Base-by-base conservation (phyloP, 148 eudicot genomes). In the Silene uniflora region DNA sequence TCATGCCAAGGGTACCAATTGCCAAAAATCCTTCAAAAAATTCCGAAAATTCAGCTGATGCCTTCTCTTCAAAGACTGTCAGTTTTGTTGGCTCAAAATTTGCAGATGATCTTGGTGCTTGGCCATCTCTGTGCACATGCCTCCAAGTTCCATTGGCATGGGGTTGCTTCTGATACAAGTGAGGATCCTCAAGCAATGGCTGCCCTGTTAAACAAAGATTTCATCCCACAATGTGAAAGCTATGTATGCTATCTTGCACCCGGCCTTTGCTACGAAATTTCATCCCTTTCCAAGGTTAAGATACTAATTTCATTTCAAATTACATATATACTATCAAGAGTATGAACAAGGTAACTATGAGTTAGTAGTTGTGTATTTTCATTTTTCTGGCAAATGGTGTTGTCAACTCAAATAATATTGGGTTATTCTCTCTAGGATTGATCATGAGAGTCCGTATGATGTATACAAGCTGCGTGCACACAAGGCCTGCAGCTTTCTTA, bases 1-100 rank as follows among this genome's bases (percentile, higher is more conserved):
- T 60, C 72, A 74, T 55, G 59, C 74, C 98, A 63, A 94, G 91
- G 24, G 98, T 94, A 9, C 98, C 98, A 11, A 94, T 90, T 44
- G 96, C 91, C 56, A 94, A 88, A 70, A 94, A 94, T 55, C 98
- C 98, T 71, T 94, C 91, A 73, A 94, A 94, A 60, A 83, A 83
- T 65, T 89, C 92, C 6, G 89, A 77, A 76, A 81, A 73, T 4
- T 81, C 86, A 66, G 84, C 79, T n/a, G 89, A 79, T 73, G 84
- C 62, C 24, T 89, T 85, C 66, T 82, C 88, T 69, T 87, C 93
- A 4, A 76, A 81, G 72, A 87, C 84, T 27, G 85, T 85, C 16
- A 52, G 71, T 24, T 78, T 76, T 19, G 83, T 84, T 22, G 86
- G 79, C 47, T 86, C 91, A 59, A 84, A 62, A 80, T 86, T 83